A percentile compares a stretch with the other conserved stretches of the same genome.
phyloP scores from a whole-genome alignment of 2,329 filamentous ascomycete genomes.

The Mycosphaerella sp. region DNA sequence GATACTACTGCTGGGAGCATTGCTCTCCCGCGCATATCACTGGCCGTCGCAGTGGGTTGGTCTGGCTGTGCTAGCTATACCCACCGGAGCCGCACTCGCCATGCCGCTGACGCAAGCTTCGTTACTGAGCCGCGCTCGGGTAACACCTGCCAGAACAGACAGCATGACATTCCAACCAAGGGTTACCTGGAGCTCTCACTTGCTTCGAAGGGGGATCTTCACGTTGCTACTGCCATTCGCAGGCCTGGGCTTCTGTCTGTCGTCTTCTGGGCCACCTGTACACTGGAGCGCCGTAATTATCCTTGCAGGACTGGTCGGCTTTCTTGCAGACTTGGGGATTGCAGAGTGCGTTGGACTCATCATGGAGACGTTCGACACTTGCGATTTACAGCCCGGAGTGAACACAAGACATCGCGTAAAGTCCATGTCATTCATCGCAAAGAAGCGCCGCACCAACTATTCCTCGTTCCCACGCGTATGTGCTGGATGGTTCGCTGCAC shows the following conservation, averaged over 20 bases:
- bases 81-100: conserved; percentile 62
- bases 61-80: conserved; percentile 58
- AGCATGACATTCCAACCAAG: conserved; percentile 60
- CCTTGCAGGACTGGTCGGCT: conserved; percentile 61
- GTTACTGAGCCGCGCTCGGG: conserved; percentile 59
- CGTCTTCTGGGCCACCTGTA: conserved; percentile 57
- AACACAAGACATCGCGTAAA: conserved; percentile 46
- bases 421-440: conserved; percentile 36
- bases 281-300: conserved; percentile 59
- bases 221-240: conserved; percentile 60
- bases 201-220: conserved; percentile 63
- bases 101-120: conserved; percentile 69
- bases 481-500: conserved; percentile 65
- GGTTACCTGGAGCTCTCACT: conserved; percentile 65
- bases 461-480: conserved; percentile 68
- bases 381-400: conserved; percentile 67
- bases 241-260: conserved; percentile 61
- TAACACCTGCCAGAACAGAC: conserved; percentile 54
- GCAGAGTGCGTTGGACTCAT: conserved; percentile 70
- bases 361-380: conserved; percentile 79
- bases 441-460: conserved; percentile 58
- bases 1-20: conserved; percentile 62
- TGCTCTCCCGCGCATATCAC: conserved; percentile 63
- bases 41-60: conserved; percentile 61
- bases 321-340: conserved; percentile 65